A percentile compares a stretch with the other conserved stretches of the same genome.
Evolutionary conservation across 345 rosid genomes (phyloP).

Genomic region (Populus simonii): DNA sequence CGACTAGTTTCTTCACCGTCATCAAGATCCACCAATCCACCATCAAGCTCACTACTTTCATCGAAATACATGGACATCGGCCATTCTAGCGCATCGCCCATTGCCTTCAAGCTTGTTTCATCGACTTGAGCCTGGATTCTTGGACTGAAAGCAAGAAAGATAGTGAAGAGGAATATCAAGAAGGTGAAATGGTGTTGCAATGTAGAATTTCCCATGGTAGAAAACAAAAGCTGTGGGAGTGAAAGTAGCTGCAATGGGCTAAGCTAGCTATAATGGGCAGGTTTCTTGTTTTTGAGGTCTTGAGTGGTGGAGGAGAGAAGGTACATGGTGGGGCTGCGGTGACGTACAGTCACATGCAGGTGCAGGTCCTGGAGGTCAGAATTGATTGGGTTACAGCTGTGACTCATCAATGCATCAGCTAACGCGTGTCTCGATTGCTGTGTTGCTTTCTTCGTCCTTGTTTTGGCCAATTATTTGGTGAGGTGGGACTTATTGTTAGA

Average conservation of each 20-base stretch:
- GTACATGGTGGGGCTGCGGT: background rate
- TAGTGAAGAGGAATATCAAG: background rate
- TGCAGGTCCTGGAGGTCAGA: background rate
- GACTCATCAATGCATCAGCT: conserved; percentile 40
- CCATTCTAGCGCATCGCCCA: conserved; percentile 52
- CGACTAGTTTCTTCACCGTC: conserved; percentile 35
- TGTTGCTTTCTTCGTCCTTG: background rate
- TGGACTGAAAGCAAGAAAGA: conserved; percentile 4
- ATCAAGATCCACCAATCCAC: conserved; percentile 6
- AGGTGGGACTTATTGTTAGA: background rate
- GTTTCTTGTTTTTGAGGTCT: background rate
- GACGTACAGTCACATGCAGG: conserved; percentile 25
- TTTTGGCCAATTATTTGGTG: background rate
- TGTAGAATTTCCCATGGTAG: background rate
- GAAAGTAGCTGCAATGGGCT: background rate
- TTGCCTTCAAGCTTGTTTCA: conserved; percentile 33
- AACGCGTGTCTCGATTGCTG: conserved; percentile 33
- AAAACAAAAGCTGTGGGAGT: background rate
- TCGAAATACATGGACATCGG: conserved; percentile 34
- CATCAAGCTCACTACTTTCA: background rate
- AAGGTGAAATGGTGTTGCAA: background rate
- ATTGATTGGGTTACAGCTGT: conserved; percentile 56
- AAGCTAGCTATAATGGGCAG: background rate
- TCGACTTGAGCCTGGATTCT: conserved; percentile 28
- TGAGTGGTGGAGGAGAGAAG: background rate